Base-by-base conservation (phyloP, 1,284 basidiomycete species). In the Leccinum variabile region DNA sequence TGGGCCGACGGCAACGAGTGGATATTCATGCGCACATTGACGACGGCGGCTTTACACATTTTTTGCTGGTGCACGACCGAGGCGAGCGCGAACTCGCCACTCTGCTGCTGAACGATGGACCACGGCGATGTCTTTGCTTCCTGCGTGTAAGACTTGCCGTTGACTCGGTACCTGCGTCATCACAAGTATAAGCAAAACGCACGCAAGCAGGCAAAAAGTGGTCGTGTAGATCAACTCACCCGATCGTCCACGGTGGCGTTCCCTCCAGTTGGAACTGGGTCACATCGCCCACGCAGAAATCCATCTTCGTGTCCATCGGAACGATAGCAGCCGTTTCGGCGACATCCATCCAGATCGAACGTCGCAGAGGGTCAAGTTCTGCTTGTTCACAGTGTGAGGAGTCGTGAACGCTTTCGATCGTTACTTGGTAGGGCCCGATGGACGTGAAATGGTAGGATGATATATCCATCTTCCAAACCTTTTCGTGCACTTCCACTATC, bases 231-330 rank as follows among this genome's bases (percentile, higher is more conserved):
- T 14, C 49, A 13, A 79, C 86, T 59, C 69, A 95, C 88, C 89
- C 88, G 61, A 99, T 88, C 5, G 88, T 90, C 95, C 97, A 99
- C 2, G 97, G 96, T n/a, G 96, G 89, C 54, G 88, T 92, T 58
- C 97, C 97, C 77, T 98, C 95, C 18, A 99, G 81, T 71, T 96
- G 88, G 82, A 97, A 98, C 67, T 95, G 93, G 10, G 94, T 84
- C 56, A 87, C 83, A 69, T 98, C 96, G 30, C 96, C 97, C 9
- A 95, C 91, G 75, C 97, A 99, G 68, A 92, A 90, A 75, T 98
- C 90, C 66, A 82, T 82, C 57, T 88, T 84, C 53, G 89, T 80
- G 66, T 91, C 90, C 66, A 94, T 87, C 0, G 95, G 88, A 39
- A 95, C 84, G 63, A 99, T 96, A 9, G 93, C 88, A 8, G 97